A percentile compares a stretch with the other conserved stretches of the same genome.
Conservation (phyloP, 2,329 filamentous ascomycete genomes). For the Cephalotrichum gorgonifer region DNA sequence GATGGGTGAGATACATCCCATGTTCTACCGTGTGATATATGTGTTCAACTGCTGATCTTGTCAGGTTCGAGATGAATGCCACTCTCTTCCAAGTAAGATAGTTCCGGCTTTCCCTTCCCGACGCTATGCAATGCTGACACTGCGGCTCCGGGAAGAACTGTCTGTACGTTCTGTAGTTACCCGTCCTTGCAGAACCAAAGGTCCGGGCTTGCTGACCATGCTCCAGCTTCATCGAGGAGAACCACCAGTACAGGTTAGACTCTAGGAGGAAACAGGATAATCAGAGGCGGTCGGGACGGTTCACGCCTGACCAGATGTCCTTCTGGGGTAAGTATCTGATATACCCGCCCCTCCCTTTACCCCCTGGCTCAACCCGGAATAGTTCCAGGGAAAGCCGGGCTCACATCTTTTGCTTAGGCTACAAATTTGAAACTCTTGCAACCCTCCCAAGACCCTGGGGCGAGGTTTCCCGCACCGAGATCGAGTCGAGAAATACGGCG, state of each 20-base stretch:
- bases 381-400: neutral
- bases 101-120: neutral
- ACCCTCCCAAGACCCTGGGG: slow-evolving; percentile 68
- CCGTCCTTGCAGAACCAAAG: neutral
- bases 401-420: slow-evolving; percentile 45
- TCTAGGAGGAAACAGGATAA: slow-evolving; percentile 44
- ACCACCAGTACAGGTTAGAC: slow-evolving; percentile 61
- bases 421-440: slow-evolving; percentile 89
- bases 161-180: slow-evolving; percentile 30
- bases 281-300: slow-evolving; percentile 28
- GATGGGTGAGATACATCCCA: slow-evolving; percentile 49
- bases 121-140: neutral
- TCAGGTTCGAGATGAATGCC: slow-evolving; percentile 90
- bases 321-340: slow-evolving; percentile 62
- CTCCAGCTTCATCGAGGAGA: slow-evolving; percentile 84
- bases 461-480: slow-evolving; percentile 61
- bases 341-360: neutral
- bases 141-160: slow-evolving; percentile 28
- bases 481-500: slow-evolving; percentile 62
- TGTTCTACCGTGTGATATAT: neutral
- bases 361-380: neutral
- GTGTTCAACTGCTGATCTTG: neutral
- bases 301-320: slow-evolving; percentile 71
- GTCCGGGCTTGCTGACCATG: neutral
- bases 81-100: slow-evolving; percentile 72